phyloP scores from a whole-genome alignment of 1,284 basidiomycete genomes.

The Melanopsichium pennsylvanicum region DNA sequence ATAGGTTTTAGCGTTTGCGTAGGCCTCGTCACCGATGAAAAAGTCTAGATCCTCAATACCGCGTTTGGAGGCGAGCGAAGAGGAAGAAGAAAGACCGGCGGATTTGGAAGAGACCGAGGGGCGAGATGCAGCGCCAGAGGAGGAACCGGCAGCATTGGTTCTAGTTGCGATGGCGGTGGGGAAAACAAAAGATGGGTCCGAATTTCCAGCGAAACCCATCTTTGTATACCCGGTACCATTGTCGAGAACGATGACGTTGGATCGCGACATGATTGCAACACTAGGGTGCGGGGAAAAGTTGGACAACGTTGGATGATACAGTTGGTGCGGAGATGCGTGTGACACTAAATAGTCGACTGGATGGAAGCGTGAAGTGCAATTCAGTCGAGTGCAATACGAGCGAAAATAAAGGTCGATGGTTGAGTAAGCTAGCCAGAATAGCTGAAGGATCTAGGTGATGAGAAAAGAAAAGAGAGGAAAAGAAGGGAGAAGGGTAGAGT shows the following conservation, averaged over 20 bases:
- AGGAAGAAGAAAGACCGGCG: conserved; percentile 55
- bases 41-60: conserved; percentile 99
- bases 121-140: conserved; percentile 67
- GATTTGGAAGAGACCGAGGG: conserved; percentile 84
- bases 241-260: conserved; percentile 70
- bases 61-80: conserved; percentile 81
- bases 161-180: conserved; percentile 65
- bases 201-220: conserved; percentile 98
- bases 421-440: too few species aligned
- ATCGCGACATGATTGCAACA: conserved; percentile 56
- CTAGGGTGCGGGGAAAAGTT: neutral
- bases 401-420: too few species aligned
- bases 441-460: neutral
- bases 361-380: neutral
- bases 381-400: neutral
- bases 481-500: conserved; percentile 4
- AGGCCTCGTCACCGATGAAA: conserved; percentile 97
- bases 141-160: conserved; percentile 41
- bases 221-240: conserved; percentile 98
- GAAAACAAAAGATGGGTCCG: conserved; percentile 85
- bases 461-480: neutral
- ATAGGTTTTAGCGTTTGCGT: conserved; percentile 90
- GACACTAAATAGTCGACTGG: neutral
- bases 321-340: too few species aligned
- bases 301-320: neutral